Evolutionary conservation across 495 filamentous ascomycete genomes (phyloP).

Genomic region (Trichoderma parareesei): DNA sequence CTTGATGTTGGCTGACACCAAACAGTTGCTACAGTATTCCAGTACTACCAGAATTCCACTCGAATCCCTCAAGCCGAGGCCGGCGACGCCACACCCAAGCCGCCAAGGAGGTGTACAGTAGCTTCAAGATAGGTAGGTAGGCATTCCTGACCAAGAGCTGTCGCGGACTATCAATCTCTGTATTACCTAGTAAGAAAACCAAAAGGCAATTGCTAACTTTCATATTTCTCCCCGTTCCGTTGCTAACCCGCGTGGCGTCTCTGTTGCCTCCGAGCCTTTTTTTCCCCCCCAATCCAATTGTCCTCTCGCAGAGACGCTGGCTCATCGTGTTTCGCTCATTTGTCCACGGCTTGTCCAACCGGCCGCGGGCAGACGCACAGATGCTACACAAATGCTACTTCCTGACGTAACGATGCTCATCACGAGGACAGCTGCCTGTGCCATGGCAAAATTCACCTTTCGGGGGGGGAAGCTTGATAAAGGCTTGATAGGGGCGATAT

Average conservation of each 20-base stretch:
- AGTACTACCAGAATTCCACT: neutral
- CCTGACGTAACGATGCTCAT: constrained; percentile 8
- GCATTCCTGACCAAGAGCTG: too few relatives aligned
- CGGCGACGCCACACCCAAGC: neutral
- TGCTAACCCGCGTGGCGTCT: neutral
- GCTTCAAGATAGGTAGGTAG: too few relatives aligned
- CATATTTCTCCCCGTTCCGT: neutral
- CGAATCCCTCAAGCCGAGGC: neutral
- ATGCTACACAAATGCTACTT: constrained; percentile 4
- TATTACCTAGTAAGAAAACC: too few relatives aligned
- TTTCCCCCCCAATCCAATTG: neutral
- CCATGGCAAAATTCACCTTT: neutral
- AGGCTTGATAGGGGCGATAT: neutral
- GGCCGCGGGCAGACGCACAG: neutral
- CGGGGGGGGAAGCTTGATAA: too few relatives aligned
- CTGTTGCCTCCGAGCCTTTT: neutral
- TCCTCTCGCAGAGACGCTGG: neutral
- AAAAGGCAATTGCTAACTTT: neutral
- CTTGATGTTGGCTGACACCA: neutral
- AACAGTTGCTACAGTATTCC: neutral
- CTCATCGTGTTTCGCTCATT: neutral
- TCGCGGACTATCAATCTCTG: too few relatives aligned
- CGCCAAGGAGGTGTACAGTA: too few relatives aligned
- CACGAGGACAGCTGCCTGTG: constrained; percentile 5
- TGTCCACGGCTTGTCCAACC: neutral